Base-by-base conservation (phyloP, 352 stramenopile genomes). In the Pythium coloratum region DNA sequence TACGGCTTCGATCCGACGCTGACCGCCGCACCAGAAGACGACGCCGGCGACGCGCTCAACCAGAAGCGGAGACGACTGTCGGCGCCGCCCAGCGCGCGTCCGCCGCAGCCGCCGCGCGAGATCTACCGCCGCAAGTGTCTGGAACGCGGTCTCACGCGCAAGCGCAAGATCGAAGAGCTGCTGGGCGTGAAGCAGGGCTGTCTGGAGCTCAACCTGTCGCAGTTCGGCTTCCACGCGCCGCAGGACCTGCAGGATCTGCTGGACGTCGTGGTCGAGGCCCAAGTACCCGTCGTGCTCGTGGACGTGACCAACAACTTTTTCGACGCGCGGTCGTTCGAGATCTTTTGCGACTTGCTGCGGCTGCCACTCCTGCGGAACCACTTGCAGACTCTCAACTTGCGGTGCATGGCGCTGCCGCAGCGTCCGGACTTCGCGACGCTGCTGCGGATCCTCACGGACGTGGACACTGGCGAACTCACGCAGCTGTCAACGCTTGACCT, bases 251-350 rank as follows among this genome's bases (percentile, higher is more conserved):
- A 86, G 28, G 75, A 84, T 28, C 54, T 91, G 16, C 58, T 81
- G 8, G 66, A 86, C 16, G 74, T 90, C 16, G 78, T 89, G 26
- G 62, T 75, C 3, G 61, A 56, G 13, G 59, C 64, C 0, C 56
- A 80, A 10, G 40, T 81, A 38, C 70, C 80, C 16, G 75, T 91
- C 61, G 68, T 67, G 51, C 71, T 78, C 32, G 56, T 91, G 5
- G 67, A 87, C 55, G 55, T 85, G 62, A 80, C 80, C 20, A 87
- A 86, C 73, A 82, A 82, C 13, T 90, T 90, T 42, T 90, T 89
- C 55, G 87, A 86, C 60, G 61, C 47, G 5, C n/a, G 62, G 62
- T 80, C 80, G 8, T 90, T 88, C 55, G 56, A 75, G 40, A 67
- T 81, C 20, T 66, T 91, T 13, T 83, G 76, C 33, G 59, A 86